phyloP scores from a whole-genome alignment of 2,329 filamentous ascomycete species.

The Colletotrichum sp. region DNA sequence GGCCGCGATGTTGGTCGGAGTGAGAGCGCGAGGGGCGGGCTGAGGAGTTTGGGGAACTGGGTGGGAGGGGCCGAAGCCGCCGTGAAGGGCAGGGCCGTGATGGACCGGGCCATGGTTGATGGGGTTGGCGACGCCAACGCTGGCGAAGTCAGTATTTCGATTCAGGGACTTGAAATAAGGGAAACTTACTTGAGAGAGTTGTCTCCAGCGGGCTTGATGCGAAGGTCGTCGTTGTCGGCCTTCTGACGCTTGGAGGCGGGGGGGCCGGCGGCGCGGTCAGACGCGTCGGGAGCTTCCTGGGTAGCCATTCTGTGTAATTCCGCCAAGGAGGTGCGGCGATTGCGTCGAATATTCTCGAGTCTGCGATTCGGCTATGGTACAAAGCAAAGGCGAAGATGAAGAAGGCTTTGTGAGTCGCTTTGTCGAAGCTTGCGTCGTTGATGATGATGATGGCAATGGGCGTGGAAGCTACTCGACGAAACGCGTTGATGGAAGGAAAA shows the following conservation, averaged over 20 bases:
- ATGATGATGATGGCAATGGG: neutral
- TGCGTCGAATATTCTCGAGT: neutral
- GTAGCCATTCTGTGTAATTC: neutral
- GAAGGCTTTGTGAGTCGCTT: neutral
- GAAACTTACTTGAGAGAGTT: neutral
- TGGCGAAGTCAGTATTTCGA: neutral
- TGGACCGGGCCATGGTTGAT: neutral
- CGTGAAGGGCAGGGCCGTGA: neutral
- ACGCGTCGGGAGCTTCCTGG: neutral
- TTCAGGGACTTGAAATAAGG: fast-evolving
- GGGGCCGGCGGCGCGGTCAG: neutral
- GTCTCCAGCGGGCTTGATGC: neutral
- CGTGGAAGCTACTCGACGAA: neutral
- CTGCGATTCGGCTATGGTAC: neutral
- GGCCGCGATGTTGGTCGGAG: neutral
- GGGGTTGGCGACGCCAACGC: neutral
- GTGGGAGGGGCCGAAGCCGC: neutral
- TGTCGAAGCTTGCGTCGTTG: neutral
- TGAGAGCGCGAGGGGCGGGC: neutral
- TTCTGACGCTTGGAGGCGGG: neutral
- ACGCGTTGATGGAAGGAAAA: neutral
- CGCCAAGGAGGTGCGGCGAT: fast-evolving
- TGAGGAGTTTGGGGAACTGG: too few species aligned
- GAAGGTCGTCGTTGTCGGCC: neutral
- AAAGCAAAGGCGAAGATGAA: neutral